Evolutionary conservation across 129 eudicot genomes (phyloP).

Genomic region (Chrysanthemum makinoi): DNA sequence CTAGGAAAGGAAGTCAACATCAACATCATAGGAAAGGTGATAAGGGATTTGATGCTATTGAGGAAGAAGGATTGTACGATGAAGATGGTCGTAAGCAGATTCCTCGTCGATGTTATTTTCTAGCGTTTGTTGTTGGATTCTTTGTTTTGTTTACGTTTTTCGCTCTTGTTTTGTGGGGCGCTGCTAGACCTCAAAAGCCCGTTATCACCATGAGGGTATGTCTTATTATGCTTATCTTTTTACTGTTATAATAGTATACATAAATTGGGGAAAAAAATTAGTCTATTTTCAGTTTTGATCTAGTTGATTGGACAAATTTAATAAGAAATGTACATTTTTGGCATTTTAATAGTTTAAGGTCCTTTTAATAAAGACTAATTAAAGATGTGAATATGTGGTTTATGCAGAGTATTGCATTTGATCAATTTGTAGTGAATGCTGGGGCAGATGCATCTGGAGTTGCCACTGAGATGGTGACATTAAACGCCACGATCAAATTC

Average conservation of each 20-base stretch:
- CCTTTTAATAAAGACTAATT: too few species aligned
- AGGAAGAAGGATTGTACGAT: slow-evolving; percentile 81
- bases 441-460: slow-evolving; percentile 81
- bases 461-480: slow-evolving; percentile 72
- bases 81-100: slow-evolving; percentile 47
- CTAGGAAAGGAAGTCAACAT: slow-evolving; percentile 56
- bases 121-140: slow-evolving; percentile 65
- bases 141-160: slow-evolving; percentile 69
- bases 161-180: slow-evolving; percentile 80
- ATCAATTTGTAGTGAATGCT: slow-evolving; percentile 61
- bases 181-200: slow-evolving; percentile 79
- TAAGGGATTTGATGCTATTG: slow-evolving; percentile 79
- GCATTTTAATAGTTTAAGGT: too few species aligned
- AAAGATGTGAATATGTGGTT: too few species aligned
- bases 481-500: slow-evolving; percentile 66
- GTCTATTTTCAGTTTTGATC: too few species aligned
- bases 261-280: too few species aligned
- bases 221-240: neutral
- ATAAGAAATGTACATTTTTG: too few species aligned
- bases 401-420: slow-evolving; percentile 71
- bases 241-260: neutral
- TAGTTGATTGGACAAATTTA: too few species aligned
- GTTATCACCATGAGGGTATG: slow-evolving; percentile 72
- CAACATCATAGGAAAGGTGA: slow-evolving; percentile 52
- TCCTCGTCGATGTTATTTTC: slow-evolving; percentile 71